Evolutionary conservation across 176 grass and related monocot genomes (phyloP).

Genomic region (Stipa capillata): DNA sequence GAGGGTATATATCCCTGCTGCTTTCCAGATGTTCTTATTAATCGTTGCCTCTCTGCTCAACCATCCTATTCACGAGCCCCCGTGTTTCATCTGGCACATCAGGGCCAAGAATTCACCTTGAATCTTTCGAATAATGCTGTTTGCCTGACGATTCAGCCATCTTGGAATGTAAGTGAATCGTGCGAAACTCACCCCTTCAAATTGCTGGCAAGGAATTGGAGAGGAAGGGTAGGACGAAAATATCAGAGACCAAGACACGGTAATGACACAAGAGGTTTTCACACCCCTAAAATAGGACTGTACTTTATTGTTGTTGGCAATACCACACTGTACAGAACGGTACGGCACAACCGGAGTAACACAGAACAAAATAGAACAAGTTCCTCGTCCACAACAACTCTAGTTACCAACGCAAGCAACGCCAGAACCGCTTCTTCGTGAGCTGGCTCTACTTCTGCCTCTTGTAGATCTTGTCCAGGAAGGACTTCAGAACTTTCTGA

Average conservation of each 20-base stretch:
- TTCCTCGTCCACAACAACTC: neutral
- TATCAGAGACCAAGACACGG: neutral
- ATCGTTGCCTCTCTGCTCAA: neutral
- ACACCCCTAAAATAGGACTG: neutral
- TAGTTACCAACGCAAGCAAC: neutral
- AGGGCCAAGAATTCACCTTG: neutral
- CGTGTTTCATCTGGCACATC: neutral
- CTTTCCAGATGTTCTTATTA: neutral
- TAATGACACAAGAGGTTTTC: too few species aligned
- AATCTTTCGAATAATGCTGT: neutral
- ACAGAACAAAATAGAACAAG: neutral
- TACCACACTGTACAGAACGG: neutral
- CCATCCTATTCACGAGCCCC: neutral
- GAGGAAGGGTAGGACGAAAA: neutral
- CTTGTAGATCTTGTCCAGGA: slow-evolving; percentile 94
- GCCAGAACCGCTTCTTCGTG: slow-evolving; percentile 7
- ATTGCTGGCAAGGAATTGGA: neutral
- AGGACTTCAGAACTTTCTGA: slow-evolving; percentile 79
- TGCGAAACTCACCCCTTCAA: neutral
- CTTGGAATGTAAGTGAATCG: neutral
- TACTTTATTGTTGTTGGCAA: neutral
- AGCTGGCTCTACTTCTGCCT: slow-evolving; percentile 56
- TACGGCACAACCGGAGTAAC: neutral
- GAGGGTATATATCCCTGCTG: neutral
- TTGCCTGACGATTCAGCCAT: neutral